Percentiles rank a stretch among this genome's conserved stretches.
phyloP scores from a whole-genome alignment of 495 filamentous ascomycete species.

The Penicillium simplicissimum region DNA sequence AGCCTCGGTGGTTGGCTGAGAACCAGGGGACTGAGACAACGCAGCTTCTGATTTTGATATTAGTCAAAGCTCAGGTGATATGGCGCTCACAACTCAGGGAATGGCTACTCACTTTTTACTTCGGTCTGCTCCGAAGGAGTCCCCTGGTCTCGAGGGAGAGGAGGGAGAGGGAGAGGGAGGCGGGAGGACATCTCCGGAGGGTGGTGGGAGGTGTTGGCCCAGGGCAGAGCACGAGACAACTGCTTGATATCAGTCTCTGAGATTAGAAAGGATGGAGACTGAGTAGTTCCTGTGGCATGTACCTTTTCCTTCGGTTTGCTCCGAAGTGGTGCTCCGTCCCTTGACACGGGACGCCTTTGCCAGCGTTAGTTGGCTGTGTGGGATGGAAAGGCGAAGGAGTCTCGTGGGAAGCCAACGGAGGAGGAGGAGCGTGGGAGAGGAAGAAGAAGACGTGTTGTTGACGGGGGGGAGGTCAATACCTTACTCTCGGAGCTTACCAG shows the following conservation, averaged over 20 bases:
- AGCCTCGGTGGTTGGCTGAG: background rate
- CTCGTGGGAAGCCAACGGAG: background rate
- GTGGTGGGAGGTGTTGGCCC: background rate
- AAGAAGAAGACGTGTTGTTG: background rate
- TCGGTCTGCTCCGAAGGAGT: constrained; percentile 12
- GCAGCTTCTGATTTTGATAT: constrained; percentile 4
- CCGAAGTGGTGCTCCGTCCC: constrained; percentile 1
- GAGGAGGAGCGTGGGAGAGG: background rate
- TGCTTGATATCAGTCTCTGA: background rate
- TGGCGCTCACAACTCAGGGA: background rate
- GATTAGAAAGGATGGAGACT: background rate
- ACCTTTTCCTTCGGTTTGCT: constrained; percentile 2
- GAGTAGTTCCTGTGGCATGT: background rate
- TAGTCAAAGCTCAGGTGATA: background rate
- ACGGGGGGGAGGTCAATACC: background rate
- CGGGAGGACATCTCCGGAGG: too few species aligned
- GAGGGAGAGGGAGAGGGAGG: background rate
- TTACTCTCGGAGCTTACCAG: background rate
- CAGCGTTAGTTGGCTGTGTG: background rate
- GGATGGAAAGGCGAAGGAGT: background rate
- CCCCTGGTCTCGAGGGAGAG: background rate
- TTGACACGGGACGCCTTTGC: background rate
- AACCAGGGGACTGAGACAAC: background rate
- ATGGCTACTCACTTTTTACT: constrained; percentile 5
- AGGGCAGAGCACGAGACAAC: background rate